Evolutionary conservation across 1,139 yeast species (phyloP), one percentile per base, ranked within the genome.

Genomic region (Keqinozyma sinolaborantium): DNA sequence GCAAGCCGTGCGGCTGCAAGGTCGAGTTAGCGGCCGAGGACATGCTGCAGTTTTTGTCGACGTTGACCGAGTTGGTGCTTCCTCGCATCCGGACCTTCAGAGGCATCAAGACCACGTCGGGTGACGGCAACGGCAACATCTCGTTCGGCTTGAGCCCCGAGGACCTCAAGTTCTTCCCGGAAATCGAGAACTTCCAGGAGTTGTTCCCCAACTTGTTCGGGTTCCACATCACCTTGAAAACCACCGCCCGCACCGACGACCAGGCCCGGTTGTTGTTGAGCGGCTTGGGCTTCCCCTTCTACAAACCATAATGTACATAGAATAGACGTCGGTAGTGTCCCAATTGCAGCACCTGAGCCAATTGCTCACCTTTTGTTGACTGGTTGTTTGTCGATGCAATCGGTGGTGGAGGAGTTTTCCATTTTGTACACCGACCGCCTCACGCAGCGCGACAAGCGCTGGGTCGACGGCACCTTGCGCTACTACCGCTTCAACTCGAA

Each of bases 1-100:
- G 97, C 28, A 83, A 79, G 67, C 82, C 84, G 30, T 85, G 95
- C 77, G 99, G 98, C 33, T 95, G 95, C 38, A 85, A 85, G 54
- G 83, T 82, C 14, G 78, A 76, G 39, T 64, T 94, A 38, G 69
- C 70, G 23, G 98, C 97, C 29, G 74, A 83, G 42, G 86, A 86
- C 35, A 85, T 90, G 83, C 64, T 79, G 34, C 97, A 88, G 60
- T 92, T 94, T 52, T 56, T 94, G 38, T 63, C 83, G 14, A 92
- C 98, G 1, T 65, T 94, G 49, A 78, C 95, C 2, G 98, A 94
- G 59, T 68, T 94, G 46, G 98, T 94, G 18, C 72, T 92, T 47
- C 98, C 99, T 30, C 77, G 96, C 60, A 79, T 90, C 39, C 83
- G 95, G 73, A 86, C 90, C 30, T 92, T 85, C 59, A 64, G 68